These are phyloP conservation scores for Monosporozyma aerobia DNA, from an alignment of 805 yeast species.

Conservation along the genomic window DNA sequence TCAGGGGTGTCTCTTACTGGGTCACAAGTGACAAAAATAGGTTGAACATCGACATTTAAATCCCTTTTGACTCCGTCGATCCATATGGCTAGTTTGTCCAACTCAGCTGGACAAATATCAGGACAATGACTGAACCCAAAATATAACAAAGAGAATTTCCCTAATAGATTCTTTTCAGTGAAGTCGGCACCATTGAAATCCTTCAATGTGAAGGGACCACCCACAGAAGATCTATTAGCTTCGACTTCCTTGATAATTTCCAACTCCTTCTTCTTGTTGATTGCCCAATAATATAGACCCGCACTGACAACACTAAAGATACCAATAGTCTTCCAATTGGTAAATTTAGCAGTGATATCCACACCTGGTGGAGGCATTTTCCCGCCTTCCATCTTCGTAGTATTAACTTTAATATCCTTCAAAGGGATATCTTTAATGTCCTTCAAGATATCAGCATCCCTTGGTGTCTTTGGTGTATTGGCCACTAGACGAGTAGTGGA, in stretches of 20 bases:
- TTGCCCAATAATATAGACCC: conserved; percentile 59
- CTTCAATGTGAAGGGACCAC: conserved; percentile 58
- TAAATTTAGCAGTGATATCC: neutral
- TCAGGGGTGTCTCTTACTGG: conserved; percentile 91
- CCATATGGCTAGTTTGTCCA: conserved; percentile 73
- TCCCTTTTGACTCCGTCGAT: conserved; percentile 52
- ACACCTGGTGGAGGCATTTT: neutral
- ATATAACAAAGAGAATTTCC: conserved; percentile 71
- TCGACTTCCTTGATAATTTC: conserved; percentile 73
- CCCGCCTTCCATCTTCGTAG: neutral
- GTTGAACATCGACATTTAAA: conserved; percentile 49
- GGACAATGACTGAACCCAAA: conserved; percentile 98
- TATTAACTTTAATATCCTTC: conserved; percentile 4
- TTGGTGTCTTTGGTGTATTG: neutral
- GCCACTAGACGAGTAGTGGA: neutral
- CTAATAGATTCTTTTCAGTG: conserved; percentile 66
- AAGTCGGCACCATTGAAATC: conserved; percentile 66
- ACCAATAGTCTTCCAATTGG: conserved; percentile 69
- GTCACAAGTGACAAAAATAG: conserved; percentile 90
- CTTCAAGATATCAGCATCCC: neutral
- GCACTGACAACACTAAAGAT: conserved; percentile 58
- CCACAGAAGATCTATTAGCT: conserved; percentile 78
- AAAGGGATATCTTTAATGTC: conserved; percentile 3
- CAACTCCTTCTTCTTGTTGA: conserved; percentile 63
- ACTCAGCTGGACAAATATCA: conserved; percentile 95